Base-by-base conservation (phyloP, 1,284 basidiomycete species). In the Ustilago bromivora region DNA sequence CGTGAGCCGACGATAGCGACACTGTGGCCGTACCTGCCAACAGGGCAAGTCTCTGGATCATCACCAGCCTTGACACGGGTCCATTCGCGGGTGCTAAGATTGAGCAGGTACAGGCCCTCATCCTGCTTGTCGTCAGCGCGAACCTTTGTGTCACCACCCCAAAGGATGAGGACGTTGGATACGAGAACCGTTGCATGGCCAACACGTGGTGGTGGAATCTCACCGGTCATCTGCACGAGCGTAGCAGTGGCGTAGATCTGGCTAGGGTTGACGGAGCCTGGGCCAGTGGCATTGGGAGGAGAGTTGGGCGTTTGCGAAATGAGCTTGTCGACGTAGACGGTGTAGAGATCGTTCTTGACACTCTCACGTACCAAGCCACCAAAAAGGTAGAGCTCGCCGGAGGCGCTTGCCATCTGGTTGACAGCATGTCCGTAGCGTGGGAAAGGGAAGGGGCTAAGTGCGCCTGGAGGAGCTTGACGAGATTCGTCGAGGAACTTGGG, bases 361-460 rank as follows among this genome's bases (percentile, higher is more conserved):
- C 91, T 89, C 85, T 99, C 96, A 49, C 92, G 91, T 17, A 99
- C 96, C 60, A 99, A 91, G 76, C 97, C 97, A 80, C 97, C 97
- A 83, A 99, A 99, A 67, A 99, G 90, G 87, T 95, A 96, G 77
- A 99, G 91, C 83, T 99, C 96, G 31, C 96, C 96, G 8, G 89
- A 90, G 19, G 90, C 85, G 12, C 92, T 93, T 3, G 86, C 84
- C 53, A 90, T 91, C 13, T 94, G 91, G 28, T 97, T 96, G n/a
- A 98, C 90, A 3, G 96, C 93, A 83, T 98, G 94, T 12, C 97
- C 97, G 85, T 99, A 99, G 62, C 97, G 92, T 15, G 97, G 97
- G 87, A 99, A 99, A 0, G 97, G 97, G 28, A 87, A 85, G 5
- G 87, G 85, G 15, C 85, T 87, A 34, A 82, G 71, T 1, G 82